Evolutionary conservation across 805 yeast genomes (phyloP).

Genomic region (Kodamaea kaohsiungensis): DNA sequence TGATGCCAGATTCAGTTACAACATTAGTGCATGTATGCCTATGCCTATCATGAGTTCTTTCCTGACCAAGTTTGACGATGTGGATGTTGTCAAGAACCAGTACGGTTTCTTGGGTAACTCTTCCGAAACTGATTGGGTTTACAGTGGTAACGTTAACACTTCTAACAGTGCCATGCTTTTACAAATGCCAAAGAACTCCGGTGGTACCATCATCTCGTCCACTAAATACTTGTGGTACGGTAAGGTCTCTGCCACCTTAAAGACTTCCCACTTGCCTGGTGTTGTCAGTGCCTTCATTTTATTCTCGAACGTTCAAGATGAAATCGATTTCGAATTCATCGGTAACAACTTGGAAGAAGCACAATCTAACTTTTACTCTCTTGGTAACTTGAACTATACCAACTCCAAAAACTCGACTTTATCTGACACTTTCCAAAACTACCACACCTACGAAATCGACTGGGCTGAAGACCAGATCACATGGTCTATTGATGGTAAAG

Average conservation of each 20-base stretch:
- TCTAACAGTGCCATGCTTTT: conserved; percentile 55
- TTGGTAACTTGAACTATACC: conserved; percentile 69
- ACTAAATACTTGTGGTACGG: conserved; percentile 89
- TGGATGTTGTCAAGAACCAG: conserved; percentile 25
- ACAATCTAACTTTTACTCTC: conserved; percentile 79
- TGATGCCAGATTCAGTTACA: conserved; percentile 70
- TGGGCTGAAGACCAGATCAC: conserved; percentile 72
- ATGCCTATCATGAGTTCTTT: conserved; percentile 69
- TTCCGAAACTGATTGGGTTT: conserved; percentile 66
- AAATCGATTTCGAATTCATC: conserved; percentile 84
- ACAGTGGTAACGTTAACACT: conserved; percentile 55
- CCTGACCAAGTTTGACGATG: conserved; percentile 41
- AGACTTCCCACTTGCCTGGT: conserved; percentile 75
- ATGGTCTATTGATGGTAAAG: conserved; percentile 74
- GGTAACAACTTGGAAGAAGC: conserved; percentile 69
- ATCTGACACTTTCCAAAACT: conserved; percentile 62
- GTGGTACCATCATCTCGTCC: conserved; percentile 81
- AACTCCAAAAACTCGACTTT: conserved; percentile 49
- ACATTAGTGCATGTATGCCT: conserved; percentile 76
- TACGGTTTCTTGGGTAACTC: conserved; percentile 68
- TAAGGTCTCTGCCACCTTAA: conserved; percentile 64
- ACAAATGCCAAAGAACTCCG: conserved; percentile 75
- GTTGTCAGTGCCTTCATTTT: conserved; percentile 82
- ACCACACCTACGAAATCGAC: conserved; percentile 75
- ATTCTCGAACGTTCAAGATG: conserved; percentile 85